Base-by-base conservation (phyloP, 2,329 filamentous ascomycete species). In the Fusarium subglutinans region DNA sequence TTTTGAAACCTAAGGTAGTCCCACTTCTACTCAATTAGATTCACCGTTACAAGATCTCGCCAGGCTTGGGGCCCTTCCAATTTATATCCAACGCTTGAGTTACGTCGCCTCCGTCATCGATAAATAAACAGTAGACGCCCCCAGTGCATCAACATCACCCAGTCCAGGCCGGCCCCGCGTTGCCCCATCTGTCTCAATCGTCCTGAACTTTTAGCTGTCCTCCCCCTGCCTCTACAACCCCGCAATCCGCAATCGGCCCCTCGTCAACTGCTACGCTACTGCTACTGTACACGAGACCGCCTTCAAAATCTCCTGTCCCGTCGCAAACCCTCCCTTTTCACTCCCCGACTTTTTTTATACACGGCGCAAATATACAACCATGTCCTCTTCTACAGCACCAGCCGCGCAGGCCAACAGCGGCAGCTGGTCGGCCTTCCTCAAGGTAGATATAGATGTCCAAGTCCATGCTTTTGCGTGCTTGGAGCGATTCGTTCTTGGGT, bases 371-470 rank as follows among this genome's bases (percentile, higher is more conserved):
- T 48, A 60, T 51, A n/a, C 54, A 74, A 76, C 55, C 73, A 83
- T 82, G 81, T 80, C 79, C 13, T 77, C 80, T 41, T 75, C 72
- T 69, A 70, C 78, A 28, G 61, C 71, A 30, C 70, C 80, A 37
- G 76, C 82, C 47, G 73, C 83, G 38, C 81, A 83, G 69, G 83
- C 83, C 51, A 81, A 78, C 74, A 84, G 83, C 78, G 82, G 85
- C 71, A 87, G 85, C 80, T 89, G 87, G 87, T 80, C 85, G 35
- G 82, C 87, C 44, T 88, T 88, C 74, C 81, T 88, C 69, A 88
- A 88, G 84, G 87, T 88, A 78, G 38, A 70, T 71, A 64, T 88
- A 78, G 37, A 69, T 71, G 63, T 47, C n/a, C 30, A 53, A 47
- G 65, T 41, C 60, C 53, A 44, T 58, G 47, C 26, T 43, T 44